Evolutionary conservation across 2,329 filamentous ascomycete genomes (phyloP), one percentile per base, ranked within the genome.

Genomic region (Calonectria honghensis): DNA sequence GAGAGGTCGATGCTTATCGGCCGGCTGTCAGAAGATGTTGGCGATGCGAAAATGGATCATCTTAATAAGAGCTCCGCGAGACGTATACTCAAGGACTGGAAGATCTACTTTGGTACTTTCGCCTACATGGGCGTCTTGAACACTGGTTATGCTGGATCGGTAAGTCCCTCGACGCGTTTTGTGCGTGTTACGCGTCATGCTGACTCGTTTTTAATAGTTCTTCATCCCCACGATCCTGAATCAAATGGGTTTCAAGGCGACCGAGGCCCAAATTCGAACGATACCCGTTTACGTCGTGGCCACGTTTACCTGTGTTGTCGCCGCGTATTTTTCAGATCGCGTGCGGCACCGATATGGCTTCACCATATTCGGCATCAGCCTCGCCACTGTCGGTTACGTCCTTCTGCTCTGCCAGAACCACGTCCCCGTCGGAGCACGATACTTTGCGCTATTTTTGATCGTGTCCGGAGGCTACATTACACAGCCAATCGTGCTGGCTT

Each of bases 181-280:
- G 6, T 24, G 5, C 45, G 10, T 24, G n/a, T 48, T 24, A 20
- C 7, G 7, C 41, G 45, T 48, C 11, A 24, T 13, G 4, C 45
- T 48, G 45, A 48, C n/a, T 24, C 1, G 10, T 13, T 29, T 29
- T 27, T 18, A 13, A 13, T 18, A 61, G 57, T 61, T 61, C 24
- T 61, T 61, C 4, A 61, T 61, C n/a, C 57, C 57, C 7, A 61
- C 57, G 20, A 61, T 61, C 14, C 57, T 61, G n/a, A 61, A 61
- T 14, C 57, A 61, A 41, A 61, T 61, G 57, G 57, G 57, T 13
- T 61, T 61, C 35, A 61, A 39, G 16, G 57, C 57, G 16, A n/a
- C n/a, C 0, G 57, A 61, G 16, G 57, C 57, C 14, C 57, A 61
- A 41, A 13, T 61, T 3, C 57, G 57, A 6, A 39, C 35, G n/a